Evolutionary conservation across 768 basidiomycete genomes (phyloP).

Genomic region (Chalciporus sphaerocephalus): DNA sequence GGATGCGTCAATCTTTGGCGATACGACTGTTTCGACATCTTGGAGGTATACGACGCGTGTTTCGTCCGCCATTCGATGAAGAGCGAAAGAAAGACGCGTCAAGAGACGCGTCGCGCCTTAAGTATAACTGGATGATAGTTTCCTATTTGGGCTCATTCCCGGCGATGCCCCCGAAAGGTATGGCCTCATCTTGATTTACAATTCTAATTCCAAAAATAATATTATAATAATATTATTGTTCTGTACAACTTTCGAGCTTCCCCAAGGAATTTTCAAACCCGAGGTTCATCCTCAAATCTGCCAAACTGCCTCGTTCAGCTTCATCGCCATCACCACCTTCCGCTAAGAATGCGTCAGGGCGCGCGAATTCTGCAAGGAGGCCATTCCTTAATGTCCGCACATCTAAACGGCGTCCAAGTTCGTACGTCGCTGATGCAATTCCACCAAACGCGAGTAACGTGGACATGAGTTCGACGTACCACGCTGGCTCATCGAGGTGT

Average conservation of each 20-base stretch:
- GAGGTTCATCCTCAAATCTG: slow-evolving; percentile 11
- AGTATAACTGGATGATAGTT: neutral
- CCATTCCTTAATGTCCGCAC: slow-evolving; percentile 29
- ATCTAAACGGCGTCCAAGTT: slow-evolving; percentile 23
- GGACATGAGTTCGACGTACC: slow-evolving; percentile 85
- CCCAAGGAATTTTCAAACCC: neutral
- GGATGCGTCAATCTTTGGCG: slow-evolving; percentile 10
- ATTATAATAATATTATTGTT: neutral
- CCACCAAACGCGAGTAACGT: slow-evolving; percentile 33
- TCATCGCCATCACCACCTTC: slow-evolving; percentile 75
- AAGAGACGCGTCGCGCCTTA: slow-evolving; percentile 5
- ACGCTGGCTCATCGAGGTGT: slow-evolving; percentile 79
- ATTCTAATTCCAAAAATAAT: too few relatives aligned
- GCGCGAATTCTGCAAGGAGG: slow-evolving; percentile 44
- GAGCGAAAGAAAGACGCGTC: slow-evolving; percentile 13
- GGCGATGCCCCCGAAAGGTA: neutral
- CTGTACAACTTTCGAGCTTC: neutral
- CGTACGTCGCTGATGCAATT: slow-evolving; percentile 17
- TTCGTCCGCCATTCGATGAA: slow-evolving; percentile 22
- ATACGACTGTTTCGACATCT: slow-evolving; percentile 36
- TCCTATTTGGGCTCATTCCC: slow-evolving; percentile 10
- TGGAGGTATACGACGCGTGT: slow-evolving; percentile 40
- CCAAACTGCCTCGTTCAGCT: slow-evolving; percentile 74
- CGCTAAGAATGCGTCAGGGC: slow-evolving; percentile 48
- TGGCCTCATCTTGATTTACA: too few relatives aligned